Conservation (phyloP, 1,284 basidiomycete species). For the Malassezia dermatis region DNA sequence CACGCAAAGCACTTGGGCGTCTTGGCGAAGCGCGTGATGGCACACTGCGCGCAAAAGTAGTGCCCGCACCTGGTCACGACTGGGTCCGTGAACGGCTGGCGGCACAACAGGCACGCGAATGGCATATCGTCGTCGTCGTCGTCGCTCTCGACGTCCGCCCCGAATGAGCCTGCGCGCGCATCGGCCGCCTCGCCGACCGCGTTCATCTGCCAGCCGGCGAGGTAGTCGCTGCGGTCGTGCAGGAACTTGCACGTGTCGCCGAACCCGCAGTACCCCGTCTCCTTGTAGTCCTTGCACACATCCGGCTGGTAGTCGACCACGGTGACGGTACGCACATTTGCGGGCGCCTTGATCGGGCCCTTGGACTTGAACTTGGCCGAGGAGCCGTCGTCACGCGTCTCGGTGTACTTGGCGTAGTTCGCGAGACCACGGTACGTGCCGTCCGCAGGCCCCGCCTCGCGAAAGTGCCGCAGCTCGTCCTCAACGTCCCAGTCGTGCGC, state of each 20-base stretch:
- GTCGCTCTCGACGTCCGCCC: conserved; percentile 53
- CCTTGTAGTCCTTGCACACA: conserved; percentile 99
- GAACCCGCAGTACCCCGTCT: conserved; percentile 97
- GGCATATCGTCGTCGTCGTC: conserved; percentile 70
- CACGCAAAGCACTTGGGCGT: conserved; percentile 94
- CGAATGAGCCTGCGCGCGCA: conserved; percentile 40
- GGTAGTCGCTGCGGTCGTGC: conserved; percentile 60
- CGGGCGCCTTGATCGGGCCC: conserved; percentile 44
- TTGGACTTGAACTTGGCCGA: conserved; percentile 74
- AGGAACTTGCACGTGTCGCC: conserved; percentile 83
- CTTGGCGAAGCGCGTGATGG: conserved; percentile 81
- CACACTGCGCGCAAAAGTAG: conserved; percentile 85
- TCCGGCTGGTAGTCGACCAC: conserved; percentile 97
- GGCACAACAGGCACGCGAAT: conserved; percentile 91
- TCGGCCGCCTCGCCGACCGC: conserved; percentile 22
- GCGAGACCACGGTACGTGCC: conserved; percentile 77
- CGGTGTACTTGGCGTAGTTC: conserved; percentile 67
- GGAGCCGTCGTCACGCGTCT: conserved; percentile 57
- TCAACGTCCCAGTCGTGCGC: conserved; percentile 51
- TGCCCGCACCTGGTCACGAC: conserved; percentile 92
- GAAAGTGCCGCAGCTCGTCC: conserved; percentile 18
- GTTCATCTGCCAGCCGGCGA: conserved; percentile 96
- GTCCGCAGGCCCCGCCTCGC: conserved; percentile 51
- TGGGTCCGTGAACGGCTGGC: conserved; percentile 85
- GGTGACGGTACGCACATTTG: conserved; percentile 85